Percentiles rank a stretch among this genome's conserved stretches.
These are phyloP conservation scores for Cymodocea nodosa DNA, from an alignment of 116 monocot species.

Conservation along the genomic window DNA sequence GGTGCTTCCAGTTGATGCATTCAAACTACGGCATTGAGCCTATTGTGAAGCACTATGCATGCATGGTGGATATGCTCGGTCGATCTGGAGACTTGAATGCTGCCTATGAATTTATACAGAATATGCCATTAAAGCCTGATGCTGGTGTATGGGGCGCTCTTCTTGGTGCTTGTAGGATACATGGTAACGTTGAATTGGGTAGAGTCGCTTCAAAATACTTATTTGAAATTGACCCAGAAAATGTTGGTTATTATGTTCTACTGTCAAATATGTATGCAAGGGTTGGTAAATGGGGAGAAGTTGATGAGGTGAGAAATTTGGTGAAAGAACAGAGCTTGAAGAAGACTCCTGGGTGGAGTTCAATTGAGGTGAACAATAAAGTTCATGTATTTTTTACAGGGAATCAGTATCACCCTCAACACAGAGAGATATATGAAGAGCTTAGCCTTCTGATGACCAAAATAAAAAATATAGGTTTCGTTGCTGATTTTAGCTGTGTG, in stretches of 20 bases:
- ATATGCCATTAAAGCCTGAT: conserved; percentile 32
- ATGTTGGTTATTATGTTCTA: conserved; percentile 40
- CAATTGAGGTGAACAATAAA: conserved; percentile 22
- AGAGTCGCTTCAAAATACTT: conserved; percentile 16
- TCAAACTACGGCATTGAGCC: conserved; percentile 22
- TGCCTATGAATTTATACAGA: conserved; percentile 31
- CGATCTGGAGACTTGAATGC: conserved; percentile 24
- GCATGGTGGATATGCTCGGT: conserved; percentile 43
- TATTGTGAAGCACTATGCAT: conserved; percentile 29
- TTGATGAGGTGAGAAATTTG: conserved; percentile 22
- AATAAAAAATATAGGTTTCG: conserved; percentile 29
- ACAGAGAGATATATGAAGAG: conserved; percentile 24
- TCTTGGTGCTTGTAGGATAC: conserved; percentile 33
- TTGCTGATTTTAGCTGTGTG: conserved; percentile 35
- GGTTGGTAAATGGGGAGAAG: conserved; percentile 21
- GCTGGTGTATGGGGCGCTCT: conserved; percentile 41
- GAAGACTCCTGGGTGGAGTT: conserved; percentile 35
- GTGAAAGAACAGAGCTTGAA: conserved; percentile 13
- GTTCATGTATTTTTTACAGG: conserved; percentile 29
- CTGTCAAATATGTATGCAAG: conserved; percentile 43
- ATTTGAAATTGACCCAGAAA: conserved; percentile 31
- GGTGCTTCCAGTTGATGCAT: conserved; percentile 27
- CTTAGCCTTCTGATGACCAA: conserved; percentile 11
- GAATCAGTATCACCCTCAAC: conserved; percentile 20
- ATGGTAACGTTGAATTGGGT: conserved; percentile 36